These are phyloP conservation scores for Tubosaeta sp. DNA, from an alignment of 768 basidiomycete species.

Conservation along the genomic window DNA sequence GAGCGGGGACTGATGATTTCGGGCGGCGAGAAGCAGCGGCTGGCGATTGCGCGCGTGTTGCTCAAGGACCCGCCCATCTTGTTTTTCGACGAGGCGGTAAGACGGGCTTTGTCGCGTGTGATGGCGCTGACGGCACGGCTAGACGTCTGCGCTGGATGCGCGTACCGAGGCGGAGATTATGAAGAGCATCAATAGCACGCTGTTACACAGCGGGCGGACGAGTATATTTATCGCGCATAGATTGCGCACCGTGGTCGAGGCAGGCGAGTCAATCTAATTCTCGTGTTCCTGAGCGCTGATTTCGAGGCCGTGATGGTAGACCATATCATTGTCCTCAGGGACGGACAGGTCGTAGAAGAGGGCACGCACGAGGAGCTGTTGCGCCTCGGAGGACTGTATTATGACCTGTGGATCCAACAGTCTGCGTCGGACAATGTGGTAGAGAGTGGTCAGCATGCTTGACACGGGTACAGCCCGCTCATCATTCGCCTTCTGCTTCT, in stretches of 20 bases:
- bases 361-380: constrained; percentile 90
- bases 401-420: constrained; percentile 81
- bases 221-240: constrained; percentile 97
- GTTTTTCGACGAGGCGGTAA: constrained; percentile 97
- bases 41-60: constrained; percentile 90
- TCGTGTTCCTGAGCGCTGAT: constrained; percentile 1
- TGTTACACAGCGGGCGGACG: constrained; percentile 77
- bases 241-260: constrained; percentile 83
- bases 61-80: constrained; percentile 93
- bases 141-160: constrained; percentile 96
- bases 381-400: constrained; percentile 63
- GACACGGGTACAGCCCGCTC: background rate
- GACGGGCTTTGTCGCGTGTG: constrained; percentile 21
- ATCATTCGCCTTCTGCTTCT: background rate
- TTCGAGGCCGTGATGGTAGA: constrained; percentile 43
- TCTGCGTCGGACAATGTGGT: constrained; percentile 36
- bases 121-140: constrained; percentile 3
- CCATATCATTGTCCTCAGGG: constrained; percentile 87
- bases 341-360: constrained; percentile 88
- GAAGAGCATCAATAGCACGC: constrained; percentile 81
- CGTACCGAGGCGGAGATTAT: constrained; percentile 94
- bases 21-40: constrained; percentile 95
- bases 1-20: constrained; percentile 98
- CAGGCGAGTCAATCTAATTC: constrained; percentile 48
- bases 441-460: constrained; percentile 11